Percentiles rank a stretch among this genome's conserved stretches.
phyloP scores from a whole-genome alignment of 225 moss, liverwort and hornwort species.

The Climacium dendroides region DNA sequence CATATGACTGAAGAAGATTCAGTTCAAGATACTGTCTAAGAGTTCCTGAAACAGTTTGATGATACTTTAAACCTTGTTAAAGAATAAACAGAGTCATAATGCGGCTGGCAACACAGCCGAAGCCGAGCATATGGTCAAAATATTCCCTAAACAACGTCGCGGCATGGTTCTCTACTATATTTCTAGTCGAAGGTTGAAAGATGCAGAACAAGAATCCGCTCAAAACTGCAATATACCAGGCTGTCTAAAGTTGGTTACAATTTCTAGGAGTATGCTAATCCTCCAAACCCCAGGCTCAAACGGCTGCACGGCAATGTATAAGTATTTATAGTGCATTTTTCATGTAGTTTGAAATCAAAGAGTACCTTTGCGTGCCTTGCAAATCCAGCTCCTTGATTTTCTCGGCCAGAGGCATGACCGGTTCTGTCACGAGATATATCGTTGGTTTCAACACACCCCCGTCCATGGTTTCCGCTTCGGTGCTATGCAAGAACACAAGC shows the following conservation, averaged over 20 bases:
- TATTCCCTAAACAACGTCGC: background rate
- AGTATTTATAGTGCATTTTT: background rate
- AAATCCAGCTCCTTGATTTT: constrained; percentile 83
- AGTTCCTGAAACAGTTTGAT: background rate
- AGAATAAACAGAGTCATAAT: background rate
- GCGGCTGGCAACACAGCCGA: background rate
- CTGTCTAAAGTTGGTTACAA: background rate
- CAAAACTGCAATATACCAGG: background rate
- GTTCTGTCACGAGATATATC: constrained; percentile 90
- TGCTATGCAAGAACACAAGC: constrained; percentile 73
- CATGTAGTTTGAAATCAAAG: background rate
- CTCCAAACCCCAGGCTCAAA: background rate
- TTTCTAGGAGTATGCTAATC: background rate
- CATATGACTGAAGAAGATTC: background rate
- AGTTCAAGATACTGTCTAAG: background rate
- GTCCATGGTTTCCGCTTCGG: constrained; percentile 67
- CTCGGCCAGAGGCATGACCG: constrained; percentile 82
- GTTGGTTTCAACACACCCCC: constrained; percentile 58
- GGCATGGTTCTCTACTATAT: background rate
- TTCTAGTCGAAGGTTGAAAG: background rate
- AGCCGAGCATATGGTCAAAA: background rate
- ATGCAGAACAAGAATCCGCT: background rate
- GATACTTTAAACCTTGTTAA: background rate
- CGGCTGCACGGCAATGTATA: background rate
- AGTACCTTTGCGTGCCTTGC: constrained; percentile 79